Evolutionary conservation across 2,329 filamentous ascomycete genomes (phyloP).

Genomic region (Colletotrichum sp.): DNA sequence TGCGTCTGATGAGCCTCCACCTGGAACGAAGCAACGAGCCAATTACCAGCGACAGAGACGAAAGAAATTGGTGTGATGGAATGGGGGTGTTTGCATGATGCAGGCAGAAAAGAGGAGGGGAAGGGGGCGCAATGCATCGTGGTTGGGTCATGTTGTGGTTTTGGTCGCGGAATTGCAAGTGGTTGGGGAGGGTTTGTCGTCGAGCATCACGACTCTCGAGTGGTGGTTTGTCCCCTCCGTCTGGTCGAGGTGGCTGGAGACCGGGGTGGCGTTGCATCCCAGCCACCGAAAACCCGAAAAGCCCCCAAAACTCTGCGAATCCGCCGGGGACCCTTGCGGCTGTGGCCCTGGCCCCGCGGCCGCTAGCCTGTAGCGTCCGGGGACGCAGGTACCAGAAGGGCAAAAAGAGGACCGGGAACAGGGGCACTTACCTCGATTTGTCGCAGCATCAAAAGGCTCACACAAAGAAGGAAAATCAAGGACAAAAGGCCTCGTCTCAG

Average conservation of each 20-base stretch:
- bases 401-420: neutral
- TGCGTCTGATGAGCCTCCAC: slow-evolving; percentile 15
- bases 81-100: slow-evolving; percentile 6
- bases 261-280: slow-evolving; percentile 12
- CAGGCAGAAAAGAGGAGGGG: neutral
- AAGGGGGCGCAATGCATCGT: neutral
- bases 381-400: slow-evolving; percentile 12
- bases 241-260: neutral
- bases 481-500: neutral
- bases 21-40: neutral
- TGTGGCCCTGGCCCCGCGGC: neutral
- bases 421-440: neutral
- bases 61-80: neutral
- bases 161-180: slow-evolving; percentile 10
- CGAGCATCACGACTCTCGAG: neutral
- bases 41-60: neutral
- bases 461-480: neutral
- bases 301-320: neutral
- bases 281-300: slow-evolving; percentile 18
- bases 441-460: neutral
- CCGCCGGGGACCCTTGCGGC: neutral
- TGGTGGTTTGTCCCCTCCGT: neutral
- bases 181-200: slow-evolving; percentile 1
- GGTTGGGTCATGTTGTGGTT: slow-evolving; percentile 11
- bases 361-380: slow-evolving; percentile 13